Base-by-base conservation (phyloP, 331 rosid species). In the Cucumis variabilis region DNA sequence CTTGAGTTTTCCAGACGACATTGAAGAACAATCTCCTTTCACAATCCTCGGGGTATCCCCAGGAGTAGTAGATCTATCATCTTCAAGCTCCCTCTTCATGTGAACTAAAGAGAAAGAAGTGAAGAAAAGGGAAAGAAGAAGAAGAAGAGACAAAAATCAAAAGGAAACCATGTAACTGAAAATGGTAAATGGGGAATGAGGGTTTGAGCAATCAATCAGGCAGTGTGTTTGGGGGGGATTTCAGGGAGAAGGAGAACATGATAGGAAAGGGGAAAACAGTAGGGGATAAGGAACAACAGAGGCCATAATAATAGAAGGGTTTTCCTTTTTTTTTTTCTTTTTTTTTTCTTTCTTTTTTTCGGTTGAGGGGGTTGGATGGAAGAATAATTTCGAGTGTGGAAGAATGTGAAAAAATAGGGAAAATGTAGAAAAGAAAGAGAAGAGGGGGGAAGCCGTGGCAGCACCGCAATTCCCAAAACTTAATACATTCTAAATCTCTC, bases 291-390 rank as follows among this genome's bases (percentile, higher is more conserved):
- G 87, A 85, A 85, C 82, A 85, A 50, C 41, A 72, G 79, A 85
- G 81, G 50, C 87, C 87, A 85, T 85, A 70, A 85, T 85, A 69
- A 85, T 70, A 70, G 11, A 78, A n/a, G 41, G 14, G 13, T 7
- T 92, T 87, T 94, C 93, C 11, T 92, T 92, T 55, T 90, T 92
- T 28, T 90, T 92, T 0, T 95, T 95, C 13, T 50, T 2, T 2
- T 92, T 86, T 95, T 93, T 13, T 91, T 92, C 41, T 92, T 92
- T 37, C 90, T 92, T 0, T 95, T 95, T 37, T 37, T 37, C 6
- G 44, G 44, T 37, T 37, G 44, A 37, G 44, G 44, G 44, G 7
- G 44, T 23, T 48, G 48, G 48, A 7, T 44, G 48, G 60, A 53
- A 14, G 65, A 58, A 20, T 23, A 63, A 63, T 63, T 63, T 63